Percentiles rank a stretch among this genome's conserved stretches.
These are phyloP conservation scores for Pseudopediastrum boryanum DNA, from an alignment of 139 green algal species.

Conservation along the genomic window DNA sequence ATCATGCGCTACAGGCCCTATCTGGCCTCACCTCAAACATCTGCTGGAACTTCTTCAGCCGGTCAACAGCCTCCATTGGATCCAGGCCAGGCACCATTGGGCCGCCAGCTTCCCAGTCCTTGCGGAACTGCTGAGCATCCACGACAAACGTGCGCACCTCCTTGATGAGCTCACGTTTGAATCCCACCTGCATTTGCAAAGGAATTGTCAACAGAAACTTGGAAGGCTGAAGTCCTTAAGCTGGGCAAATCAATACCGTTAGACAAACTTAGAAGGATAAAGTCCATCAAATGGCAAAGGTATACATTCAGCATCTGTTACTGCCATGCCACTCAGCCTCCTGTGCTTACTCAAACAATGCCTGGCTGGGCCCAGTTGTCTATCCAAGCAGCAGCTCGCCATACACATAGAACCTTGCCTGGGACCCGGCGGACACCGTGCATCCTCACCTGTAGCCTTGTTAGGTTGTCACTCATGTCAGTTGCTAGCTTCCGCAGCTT, in stretches of 20 bases:
- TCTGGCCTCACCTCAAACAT: constrained; percentile 80
- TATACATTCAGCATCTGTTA: no score
- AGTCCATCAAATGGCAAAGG: no score
- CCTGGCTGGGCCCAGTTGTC: no score
- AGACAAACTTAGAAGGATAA: no score
- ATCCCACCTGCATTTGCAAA: constrained; percentile 77
- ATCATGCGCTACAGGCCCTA: no score
- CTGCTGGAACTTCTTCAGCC: constrained; percentile 92
- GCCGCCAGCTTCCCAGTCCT: constrained; percentile 85
- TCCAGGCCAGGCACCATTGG: constrained; percentile 89
- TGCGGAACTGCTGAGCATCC: constrained; percentile 80
- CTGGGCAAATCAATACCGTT: no score
- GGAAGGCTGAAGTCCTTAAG: no score
- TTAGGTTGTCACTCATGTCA: constrained; percentile 84
- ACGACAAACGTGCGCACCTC: constrained; percentile 87
- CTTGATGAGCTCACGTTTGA: constrained; percentile 91
- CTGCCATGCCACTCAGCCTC: no score
- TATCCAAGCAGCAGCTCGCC: no score
- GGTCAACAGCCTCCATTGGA: constrained; percentile 88
- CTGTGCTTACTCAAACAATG: no score
- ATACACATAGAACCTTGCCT: no score
- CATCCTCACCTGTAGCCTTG: constrained; percentile 69
- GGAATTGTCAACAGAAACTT: no score
- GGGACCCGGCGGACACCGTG: not conserved
- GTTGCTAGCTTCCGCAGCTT: constrained; percentile 86